Conservation (phyloP, 441 rosid species). For the Hura crepitans region DNA sequence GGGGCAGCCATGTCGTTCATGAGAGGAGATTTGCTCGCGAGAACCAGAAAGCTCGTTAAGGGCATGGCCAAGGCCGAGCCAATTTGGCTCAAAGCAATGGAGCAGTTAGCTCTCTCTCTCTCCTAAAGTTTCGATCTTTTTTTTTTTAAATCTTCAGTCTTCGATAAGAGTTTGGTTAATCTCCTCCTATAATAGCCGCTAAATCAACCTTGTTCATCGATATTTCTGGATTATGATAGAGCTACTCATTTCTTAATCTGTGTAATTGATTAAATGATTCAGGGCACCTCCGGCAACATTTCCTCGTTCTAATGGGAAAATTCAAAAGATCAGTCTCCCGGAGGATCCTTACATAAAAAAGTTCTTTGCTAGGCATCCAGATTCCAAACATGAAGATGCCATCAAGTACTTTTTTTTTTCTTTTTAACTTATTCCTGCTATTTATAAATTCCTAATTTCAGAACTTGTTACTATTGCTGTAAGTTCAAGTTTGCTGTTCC, state of each 20-base stretch:
- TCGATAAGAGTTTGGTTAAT: too few relatives aligned
- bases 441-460: neutral
- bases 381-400: conserved; percentile 51
- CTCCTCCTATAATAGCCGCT: neutral
- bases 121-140: neutral
- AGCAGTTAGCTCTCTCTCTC: conserved; percentile 47
- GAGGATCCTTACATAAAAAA: conserved; percentile 67
- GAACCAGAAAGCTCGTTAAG: conserved; percentile 72
- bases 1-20: conserved; percentile 61
- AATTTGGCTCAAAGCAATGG: conserved; percentile 89
- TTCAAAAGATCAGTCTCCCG: conserved; percentile 60
- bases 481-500: neutral
- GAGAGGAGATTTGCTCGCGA: conserved; percentile 77
- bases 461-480: neutral
- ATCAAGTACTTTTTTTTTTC: conserved; percentile 42
- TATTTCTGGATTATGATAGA: neutral
- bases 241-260: neutral
- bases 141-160: too few relatives aligned
- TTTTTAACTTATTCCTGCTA: neutral
- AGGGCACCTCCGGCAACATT: conserved; percentile 82
- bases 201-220: neutral
- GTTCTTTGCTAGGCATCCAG: conserved; percentile 57
- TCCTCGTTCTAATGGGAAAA: conserved; percentile 60
- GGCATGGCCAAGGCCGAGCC: conserved; percentile 78
- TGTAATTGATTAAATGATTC: conserved; percentile 18